Evolutionary conservation across 2,329 filamentous ascomycete species (phyloP).

Genomic region (Fusarium sp.): DNA sequence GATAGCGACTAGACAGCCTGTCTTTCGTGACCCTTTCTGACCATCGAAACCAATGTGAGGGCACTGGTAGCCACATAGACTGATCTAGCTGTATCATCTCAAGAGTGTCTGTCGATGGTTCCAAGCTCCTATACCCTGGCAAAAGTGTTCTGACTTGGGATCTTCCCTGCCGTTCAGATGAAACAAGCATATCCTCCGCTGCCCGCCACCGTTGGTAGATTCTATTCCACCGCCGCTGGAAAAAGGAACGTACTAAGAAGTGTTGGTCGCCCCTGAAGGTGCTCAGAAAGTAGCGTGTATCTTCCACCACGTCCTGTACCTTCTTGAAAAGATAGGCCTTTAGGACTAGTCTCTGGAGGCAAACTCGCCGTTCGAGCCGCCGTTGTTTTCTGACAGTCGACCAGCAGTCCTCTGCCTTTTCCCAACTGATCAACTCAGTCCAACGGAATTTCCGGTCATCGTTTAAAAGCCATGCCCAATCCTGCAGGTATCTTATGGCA

Average conservation of each 20-base stretch:
- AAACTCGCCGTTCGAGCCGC: background rate
- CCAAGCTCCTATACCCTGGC: background rate
- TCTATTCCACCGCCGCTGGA: background rate
- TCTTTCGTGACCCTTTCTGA: background rate
- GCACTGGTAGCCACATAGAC: background rate
- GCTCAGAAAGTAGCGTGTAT: accelerated
- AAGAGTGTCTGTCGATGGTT: accelerated
- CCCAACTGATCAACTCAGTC: background rate
- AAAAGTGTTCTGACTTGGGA: accelerated
- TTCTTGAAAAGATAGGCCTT: background rate
- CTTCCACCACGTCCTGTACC: accelerated
- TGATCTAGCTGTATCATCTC: accelerated
- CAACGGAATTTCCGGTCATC: accelerated
- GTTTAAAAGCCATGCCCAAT: background rate
- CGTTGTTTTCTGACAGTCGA: background rate
- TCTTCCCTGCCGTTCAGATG: accelerated
- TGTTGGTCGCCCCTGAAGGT: accelerated
- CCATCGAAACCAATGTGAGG: background rate
- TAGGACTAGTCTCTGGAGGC: background rate
- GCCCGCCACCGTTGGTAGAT: accelerated
- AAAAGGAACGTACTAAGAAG: accelerated
- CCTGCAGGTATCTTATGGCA: background rate
- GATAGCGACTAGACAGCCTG: accelerated
- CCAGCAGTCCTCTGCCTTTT: background rate
- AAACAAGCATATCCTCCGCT: accelerated